Base-by-base conservation (phyloP, 2,329 filamentous ascomycete species). In the Bipolaris oryzae region DNA sequence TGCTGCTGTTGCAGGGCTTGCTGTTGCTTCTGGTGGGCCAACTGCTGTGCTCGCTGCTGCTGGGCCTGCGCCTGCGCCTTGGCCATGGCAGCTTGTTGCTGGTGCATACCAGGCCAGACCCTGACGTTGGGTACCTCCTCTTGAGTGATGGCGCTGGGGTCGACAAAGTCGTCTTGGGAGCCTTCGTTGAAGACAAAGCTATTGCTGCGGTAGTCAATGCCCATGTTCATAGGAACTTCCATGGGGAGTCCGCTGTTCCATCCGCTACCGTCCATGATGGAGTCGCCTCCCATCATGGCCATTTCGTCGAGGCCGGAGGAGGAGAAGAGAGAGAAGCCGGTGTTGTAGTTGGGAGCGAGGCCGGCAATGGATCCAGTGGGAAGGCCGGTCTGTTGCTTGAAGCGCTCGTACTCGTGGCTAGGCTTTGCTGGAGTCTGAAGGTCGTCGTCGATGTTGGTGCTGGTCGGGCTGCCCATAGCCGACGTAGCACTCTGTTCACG, bases 341-440 rank as follows among this genome's bases (percentile, higher is more conserved):
- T 54, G 63, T 68, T 72, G 64, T 70, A 70, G 15, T 43, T 81
- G 72, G 89, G 84, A 75, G 90, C 92, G 68, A 95, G 85, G 34
- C 90, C 89, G 72, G 95, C 85, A 11, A 93, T 81, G 50, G 92
- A 93, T 60, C 92, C 92, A 1, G 91, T 89, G 0, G 95, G 91
- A 28, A 97, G 87, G 62, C 93, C 92, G 3, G 95, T 97, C 81
- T 97, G 93, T 76, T 99, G 95, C 80, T 92, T 91, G 81, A 97
- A 96, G 73, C 91, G 87, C 71, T 92, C 91, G 82, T 98, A 98
- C 78, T 96, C 91, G 80, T 97, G 93, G 77, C 92, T 96, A 7
- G 95, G 94, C 34, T 87, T 91, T 45, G 87, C 87, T 71, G 93
- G 85, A 18, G 83, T 79, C 63, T 83, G 83, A 60, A 88, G 84